Evolutionary conservation across 306 rosid species (phyloP).

Genomic region (Vigna mungo): DNA sequence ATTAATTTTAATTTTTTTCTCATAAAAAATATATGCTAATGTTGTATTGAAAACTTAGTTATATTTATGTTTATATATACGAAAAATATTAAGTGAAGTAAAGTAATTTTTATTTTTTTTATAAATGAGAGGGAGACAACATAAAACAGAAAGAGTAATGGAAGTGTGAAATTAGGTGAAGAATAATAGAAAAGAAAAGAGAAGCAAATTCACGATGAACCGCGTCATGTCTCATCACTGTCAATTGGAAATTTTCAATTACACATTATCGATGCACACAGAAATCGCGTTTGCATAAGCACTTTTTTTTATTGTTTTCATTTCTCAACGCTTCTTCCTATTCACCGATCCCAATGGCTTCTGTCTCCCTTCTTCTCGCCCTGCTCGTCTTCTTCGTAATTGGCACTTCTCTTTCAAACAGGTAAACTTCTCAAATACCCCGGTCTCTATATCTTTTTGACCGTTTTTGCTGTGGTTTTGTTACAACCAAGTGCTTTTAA

Average conservation of each 20-base stretch:
- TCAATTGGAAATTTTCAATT: neutral
- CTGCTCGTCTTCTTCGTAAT: slow-evolving; percentile 25
- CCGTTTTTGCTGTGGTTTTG: slow-evolving; percentile 4
- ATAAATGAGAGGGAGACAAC: no score
- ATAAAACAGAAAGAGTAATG: neutral
- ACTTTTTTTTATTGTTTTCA: neutral
- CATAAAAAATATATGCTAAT: no score
- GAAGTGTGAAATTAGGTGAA: neutral
- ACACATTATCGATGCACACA: neutral
- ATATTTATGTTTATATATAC: no score
- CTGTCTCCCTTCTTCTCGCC: slow-evolving; percentile 31
- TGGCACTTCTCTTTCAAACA: slow-evolving; percentile 44
- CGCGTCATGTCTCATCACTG: neutral
- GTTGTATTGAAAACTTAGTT: no score
- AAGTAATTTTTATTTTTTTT: no score
- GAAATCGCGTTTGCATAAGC: slow-evolving; percentile 12
- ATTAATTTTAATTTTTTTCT: no score
- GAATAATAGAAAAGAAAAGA: neutral
- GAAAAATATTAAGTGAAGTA: no score
- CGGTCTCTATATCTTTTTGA: neutral
- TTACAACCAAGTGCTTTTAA: neutral
- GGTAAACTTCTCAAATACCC: slow-evolving; percentile 45
- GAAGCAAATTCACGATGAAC: slow-evolving; percentile 17
- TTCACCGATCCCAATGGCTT: slow-evolving; percentile 32
- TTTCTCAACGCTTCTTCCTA: neutral